Base-by-base conservation (phyloP, 345 rosid species). In the Aethionema arabicum region DNA sequence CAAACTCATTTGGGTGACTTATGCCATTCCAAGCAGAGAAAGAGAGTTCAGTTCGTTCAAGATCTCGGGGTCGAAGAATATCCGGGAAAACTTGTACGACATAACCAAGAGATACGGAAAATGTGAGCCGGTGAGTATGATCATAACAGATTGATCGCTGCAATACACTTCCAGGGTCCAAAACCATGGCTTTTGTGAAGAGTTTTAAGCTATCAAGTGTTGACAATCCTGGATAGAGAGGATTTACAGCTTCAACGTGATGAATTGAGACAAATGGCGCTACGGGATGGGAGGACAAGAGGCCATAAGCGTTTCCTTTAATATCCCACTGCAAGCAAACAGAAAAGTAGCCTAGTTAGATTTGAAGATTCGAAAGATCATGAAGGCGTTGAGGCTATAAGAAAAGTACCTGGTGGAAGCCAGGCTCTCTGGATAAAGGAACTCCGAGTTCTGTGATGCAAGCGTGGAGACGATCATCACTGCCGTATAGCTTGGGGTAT, bases 381-480 rank as follows among this genome's bases (percentile, higher is more conserved):
- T 2, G 38, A 2, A 40, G 5, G 7, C 33, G 41, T 21, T 21
- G 43, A n/a, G 35, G n/a, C 33, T 10, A 63, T 10, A 43, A 39
- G 3, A 29, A 29, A 15, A 49, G 16, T 55, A 88, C 98, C 92
- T 88, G 98, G 58, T 91, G 98, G 74, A 91, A 91, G 29, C 98
- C 98, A 37, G 66, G 81, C 67, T 92, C 98, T 67, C 76, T 82
- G 4, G 93, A 76, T 52, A 92, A 67, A 60, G 98, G 95, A 76
- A 92, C 79, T 8, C 98, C 96, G 0, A 92, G 85, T 65, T 92
- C 98, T 0, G 96, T 77, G 67, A 88, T 89, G 70, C 98, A 92
- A 48, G 98, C 95, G 31, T 86, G 95, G 8, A 92, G 83, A 3
- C 98, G 83, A 76, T 92, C 98, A 68, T 88, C 98, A 61, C 96